These are phyloP conservation scores for Phylloporus sp. DNA, from an alignment of 1,284 basidiomycete genomes.

Conservation along the genomic window DNA sequence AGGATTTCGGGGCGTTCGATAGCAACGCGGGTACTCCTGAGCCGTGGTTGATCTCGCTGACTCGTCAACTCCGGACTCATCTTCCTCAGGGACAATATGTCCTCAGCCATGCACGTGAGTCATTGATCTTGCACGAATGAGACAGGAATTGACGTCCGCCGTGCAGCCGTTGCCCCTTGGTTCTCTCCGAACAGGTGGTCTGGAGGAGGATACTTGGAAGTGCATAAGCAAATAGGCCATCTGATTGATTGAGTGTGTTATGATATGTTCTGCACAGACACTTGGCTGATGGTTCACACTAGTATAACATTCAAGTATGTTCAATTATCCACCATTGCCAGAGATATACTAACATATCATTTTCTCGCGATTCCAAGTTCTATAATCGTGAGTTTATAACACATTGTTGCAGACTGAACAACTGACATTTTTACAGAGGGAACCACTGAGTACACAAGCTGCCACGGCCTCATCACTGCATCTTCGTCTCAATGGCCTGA, in stretches of 20 bases:
- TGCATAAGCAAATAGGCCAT: background rate
- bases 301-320: constrained; percentile 10
- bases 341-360: background rate
- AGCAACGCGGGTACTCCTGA: background rate
- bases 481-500: background rate
- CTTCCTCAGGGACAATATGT: constrained; percentile 7
- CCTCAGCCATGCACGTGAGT: constrained; percentile 4
- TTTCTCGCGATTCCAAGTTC: background rate
- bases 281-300: background rate
- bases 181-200: constrained; percentile 2
- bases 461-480: background rate
- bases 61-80: background rate
- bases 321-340: background rate
- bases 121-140: background rate
- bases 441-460: background rate
- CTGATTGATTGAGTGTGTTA: constrained; percentile 8
- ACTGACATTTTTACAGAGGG: background rate
- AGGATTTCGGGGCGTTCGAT: background rate
- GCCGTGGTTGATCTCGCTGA: constrained; percentile 4
- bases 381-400: constrained; percentile 1
- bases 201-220: constrained; percentile 2
- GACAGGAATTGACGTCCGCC: background rate
- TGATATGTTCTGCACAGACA: background rate
- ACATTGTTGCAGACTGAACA: background rate
- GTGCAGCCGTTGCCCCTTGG: constrained; percentile 1